Evolutionary conservation across 306 rosid species (phyloP).

Genomic region (Trifolium subterraneum): DNA sequence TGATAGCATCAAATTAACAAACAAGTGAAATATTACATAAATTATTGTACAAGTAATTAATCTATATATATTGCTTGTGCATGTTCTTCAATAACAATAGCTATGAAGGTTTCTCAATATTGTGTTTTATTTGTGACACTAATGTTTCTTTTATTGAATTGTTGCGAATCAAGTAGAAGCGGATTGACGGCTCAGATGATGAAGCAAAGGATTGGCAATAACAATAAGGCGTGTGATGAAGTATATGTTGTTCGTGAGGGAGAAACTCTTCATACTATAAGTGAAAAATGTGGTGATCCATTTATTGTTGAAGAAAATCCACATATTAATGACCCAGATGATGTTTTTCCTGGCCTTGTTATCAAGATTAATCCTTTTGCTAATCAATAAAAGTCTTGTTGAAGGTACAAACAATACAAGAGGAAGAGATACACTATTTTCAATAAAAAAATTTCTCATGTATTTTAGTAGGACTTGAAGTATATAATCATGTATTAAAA

Average conservation of each 20-base stretch:
- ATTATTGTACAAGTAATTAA: not conserved
- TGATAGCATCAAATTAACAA: not conserved
- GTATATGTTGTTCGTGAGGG: conserved; percentile 83
- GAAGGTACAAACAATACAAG: not conserved
- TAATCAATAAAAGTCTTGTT: conserved; percentile 1
- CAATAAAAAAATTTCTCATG: not conserved
- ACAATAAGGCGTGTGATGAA: conserved; percentile 64
- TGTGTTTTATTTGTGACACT: conserved; percentile 27
- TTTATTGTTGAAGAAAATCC: conserved; percentile 83
- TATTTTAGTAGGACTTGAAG: conserved; percentile 1
- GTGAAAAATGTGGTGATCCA: conserved; percentile 83
- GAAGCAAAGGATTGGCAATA: conserved; percentile 25
- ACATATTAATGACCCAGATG: conserved; percentile 80
- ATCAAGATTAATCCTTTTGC: conserved; percentile 75
- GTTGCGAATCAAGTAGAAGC: conserved; percentile 47
- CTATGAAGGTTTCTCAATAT: conserved; percentile 35
- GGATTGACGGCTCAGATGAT: conserved; percentile 32
- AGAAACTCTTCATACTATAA: conserved; percentile 76
- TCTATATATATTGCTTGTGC: conserved; percentile 16
- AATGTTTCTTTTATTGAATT: conserved; percentile 32
- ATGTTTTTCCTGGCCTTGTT: conserved; percentile 83
- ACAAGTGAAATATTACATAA: not conserved
- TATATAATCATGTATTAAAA: not conserved
- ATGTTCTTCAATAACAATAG: conserved; percentile 37
- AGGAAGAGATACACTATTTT: not conserved